phyloP scores from a whole-genome alignment of 2,329 filamentous ascomycete species.

The Chaetomiaceae sp. region DNA sequence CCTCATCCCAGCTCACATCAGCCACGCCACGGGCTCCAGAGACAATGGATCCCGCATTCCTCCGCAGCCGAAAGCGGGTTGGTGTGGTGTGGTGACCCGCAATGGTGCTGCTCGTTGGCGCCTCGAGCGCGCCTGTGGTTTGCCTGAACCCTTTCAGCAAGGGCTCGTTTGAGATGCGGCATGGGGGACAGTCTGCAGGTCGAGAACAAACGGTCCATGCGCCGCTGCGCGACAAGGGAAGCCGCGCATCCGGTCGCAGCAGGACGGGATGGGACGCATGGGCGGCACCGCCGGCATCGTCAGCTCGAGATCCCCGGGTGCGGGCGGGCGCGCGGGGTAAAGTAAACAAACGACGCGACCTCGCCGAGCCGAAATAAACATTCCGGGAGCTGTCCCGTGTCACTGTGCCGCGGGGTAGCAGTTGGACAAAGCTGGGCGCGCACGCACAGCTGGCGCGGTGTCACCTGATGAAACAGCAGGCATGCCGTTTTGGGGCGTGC shows the following conservation, averaged over 20 bases:
- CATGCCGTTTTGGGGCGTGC: not conserved
- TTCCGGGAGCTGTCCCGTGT: slow-evolving; percentile 2
- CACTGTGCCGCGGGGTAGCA: slow-evolving; percentile 19
- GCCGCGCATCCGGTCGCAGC: not conserved
- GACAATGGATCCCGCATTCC: slow-evolving; percentile 12
- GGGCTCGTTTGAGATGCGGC: slow-evolving; percentile 19
- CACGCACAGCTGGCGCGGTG: slow-evolving; percentile 15
- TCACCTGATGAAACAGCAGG: slow-evolving; percentile 19
- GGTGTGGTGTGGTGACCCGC: not conserved
- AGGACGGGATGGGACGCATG: not conserved
- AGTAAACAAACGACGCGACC: slow-evolving; percentile 20
- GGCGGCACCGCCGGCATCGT: not conserved
- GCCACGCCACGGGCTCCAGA: slow-evolving; percentile 11
- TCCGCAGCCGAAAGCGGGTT: slow-evolving; percentile 13
- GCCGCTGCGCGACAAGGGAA: slow-evolving; percentile 1
- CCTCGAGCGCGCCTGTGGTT: slow-evolving; percentile 4
- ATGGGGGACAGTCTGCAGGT: slow-evolving; percentile 3
- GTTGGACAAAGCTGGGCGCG: too few species aligned
- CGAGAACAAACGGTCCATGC: not conserved
- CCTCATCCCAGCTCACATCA: slow-evolving; percentile 19
- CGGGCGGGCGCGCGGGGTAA: slow-evolving; percentile 17
- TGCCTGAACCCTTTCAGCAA: slow-evolving; percentile 1
- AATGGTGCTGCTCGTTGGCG: slow-evolving; percentile 2
- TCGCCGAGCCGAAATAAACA: slow-evolving; percentile 16
- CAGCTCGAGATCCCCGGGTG: not conserved